A percentile compares a stretch with the other conserved stretches of the same genome.
Conservation (phyloP, 805 yeast species). For the Yamadazyma insecticola region DNA sequence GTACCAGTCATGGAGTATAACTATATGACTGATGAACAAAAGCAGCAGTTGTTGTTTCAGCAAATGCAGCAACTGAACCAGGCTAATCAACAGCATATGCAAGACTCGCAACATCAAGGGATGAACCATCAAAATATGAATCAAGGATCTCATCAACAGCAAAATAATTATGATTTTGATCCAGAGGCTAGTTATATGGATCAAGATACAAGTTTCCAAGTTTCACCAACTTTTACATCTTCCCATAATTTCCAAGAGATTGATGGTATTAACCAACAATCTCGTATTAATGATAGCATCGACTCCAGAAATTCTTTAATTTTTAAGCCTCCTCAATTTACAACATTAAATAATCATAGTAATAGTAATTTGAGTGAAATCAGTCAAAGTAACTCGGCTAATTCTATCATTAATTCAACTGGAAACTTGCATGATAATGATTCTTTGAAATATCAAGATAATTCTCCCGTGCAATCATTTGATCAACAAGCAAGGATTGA, state of each 20-base stretch:
- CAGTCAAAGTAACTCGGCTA: slow-evolving; percentile 16
- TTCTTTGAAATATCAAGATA: too few species aligned
- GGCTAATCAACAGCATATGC: too few species aligned
- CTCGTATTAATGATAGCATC: slow-evolving; percentile 24
- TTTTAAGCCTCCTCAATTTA: slow-evolving; percentile 38
- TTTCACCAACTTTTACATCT: slow-evolving; percentile 12
- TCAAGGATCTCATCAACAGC: too few species aligned
- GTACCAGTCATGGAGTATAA: too few species aligned
- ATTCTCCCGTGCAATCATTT: too few species aligned
- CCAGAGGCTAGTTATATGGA: slow-evolving; percentile 36
- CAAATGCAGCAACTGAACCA: too few species aligned
- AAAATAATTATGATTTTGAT: too few species aligned
- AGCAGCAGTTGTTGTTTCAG: too few species aligned
- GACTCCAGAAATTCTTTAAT: slow-evolving; percentile 26
- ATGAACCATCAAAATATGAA: too few species aligned
- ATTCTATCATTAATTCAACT: slow-evolving; percentile 14
- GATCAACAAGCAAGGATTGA: slow-evolving; percentile 4
- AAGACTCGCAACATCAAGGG: too few species aligned
- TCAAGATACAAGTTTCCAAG: slow-evolving; percentile 22
- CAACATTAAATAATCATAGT: slow-evolving; percentile 36
- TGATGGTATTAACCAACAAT: slow-evolving; percentile 4
- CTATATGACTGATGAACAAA: too few species aligned
- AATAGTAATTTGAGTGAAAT: slow-evolving; percentile 36
- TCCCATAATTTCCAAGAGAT: slow-evolving; percentile 22
- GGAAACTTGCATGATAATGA: slow-evolving; percentile 13